Base-by-base conservation (phyloP, 805 yeast species). In the Saturnispora mendoncae region DNA sequence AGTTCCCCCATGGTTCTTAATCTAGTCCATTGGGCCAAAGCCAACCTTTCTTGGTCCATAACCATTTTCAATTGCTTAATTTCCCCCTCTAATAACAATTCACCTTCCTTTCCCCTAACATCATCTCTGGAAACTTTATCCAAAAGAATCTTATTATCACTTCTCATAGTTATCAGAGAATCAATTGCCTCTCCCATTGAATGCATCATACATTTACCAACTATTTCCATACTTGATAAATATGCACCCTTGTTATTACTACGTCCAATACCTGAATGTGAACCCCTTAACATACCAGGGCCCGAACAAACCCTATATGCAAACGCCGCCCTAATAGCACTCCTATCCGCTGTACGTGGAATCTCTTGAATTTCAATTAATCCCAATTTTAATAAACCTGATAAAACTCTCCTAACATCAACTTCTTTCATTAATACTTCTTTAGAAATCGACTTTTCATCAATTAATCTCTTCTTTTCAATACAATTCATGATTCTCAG, bases 341-440 rank as follows among this genome's bases (percentile, higher is more conserved):
- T 88, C 50, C 97, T 72, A 58, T 92, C 97, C 19, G 78, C 80
- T 7, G 95, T 81, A 53, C 90, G 75, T 10, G 97, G 97, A 23
- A 92, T 82, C 63, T 92, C 98, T 61, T 90, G 97, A 28, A 88
- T 71, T 56, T 90, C 95, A 15, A 88, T 65, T 15, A 84, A 72
- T 46, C 88, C 86, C 48, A 76, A 69, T 40, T 72, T 74, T 21
- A 84, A 72, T 41, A 92, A 64, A 26, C 74, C 72, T 35, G 81
- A 74, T 33, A 87, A 64, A 33, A 81, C 77, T 30, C 79, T 76
- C 43, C 96, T 70, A 7, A 87, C 83, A 28, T 78, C 82, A 45
- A 74, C 75, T 44, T 86, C 94, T 49, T 76, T 84, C 60, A 92
- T 69, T 39, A 92, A 62, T 2, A 92, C 90, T 13, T 74, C 60